Conservation (phyloP, 768 basidiomycete species). For the Myochromella boudieri region DNA sequence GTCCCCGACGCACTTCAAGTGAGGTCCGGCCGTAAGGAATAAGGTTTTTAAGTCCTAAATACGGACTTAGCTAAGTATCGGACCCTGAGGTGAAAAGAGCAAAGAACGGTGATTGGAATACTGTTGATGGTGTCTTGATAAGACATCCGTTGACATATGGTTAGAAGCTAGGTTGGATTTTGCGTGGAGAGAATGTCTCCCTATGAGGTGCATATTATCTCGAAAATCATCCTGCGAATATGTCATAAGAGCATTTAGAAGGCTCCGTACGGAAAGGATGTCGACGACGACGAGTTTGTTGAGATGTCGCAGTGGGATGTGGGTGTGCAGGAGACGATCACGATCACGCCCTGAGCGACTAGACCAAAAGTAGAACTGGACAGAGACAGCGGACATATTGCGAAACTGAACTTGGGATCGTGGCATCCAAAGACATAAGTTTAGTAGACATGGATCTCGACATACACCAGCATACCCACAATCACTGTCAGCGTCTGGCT, state of each 20-base stretch:
- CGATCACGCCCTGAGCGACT: slow-evolving; percentile 7
- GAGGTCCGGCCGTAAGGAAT: slow-evolving; percentile 7
- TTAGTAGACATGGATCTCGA: too few species aligned
- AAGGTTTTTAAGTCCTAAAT: too few species aligned
- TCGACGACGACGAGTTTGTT: background rate
- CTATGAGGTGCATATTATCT: too few species aligned
- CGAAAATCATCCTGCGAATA: too few species aligned
- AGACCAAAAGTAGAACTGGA: slow-evolving; percentile 1
- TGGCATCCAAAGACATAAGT: too few species aligned
- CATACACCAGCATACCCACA: too few species aligned
- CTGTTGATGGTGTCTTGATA: background rate
- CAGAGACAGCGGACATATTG: slow-evolving; percentile 5
- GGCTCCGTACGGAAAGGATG: slow-evolving; percentile 8
- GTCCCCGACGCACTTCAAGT: background rate
- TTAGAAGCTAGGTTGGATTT: background rate
- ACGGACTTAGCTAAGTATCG: background rate
- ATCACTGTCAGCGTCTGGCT: too few species aligned
- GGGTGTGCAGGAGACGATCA: slow-evolving; percentile 5
- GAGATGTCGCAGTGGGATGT: slow-evolving; percentile 2
- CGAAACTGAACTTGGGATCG: background rate
- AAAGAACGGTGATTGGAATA: background rate
- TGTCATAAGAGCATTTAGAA: slow-evolving; percentile 2
- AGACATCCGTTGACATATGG: background rate
- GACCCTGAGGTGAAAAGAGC: background rate
- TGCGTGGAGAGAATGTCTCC: background rate